Evolutionary conservation across 805 yeast species (phyloP).

Genomic region (Cyberlindnera petersonii): DNA sequence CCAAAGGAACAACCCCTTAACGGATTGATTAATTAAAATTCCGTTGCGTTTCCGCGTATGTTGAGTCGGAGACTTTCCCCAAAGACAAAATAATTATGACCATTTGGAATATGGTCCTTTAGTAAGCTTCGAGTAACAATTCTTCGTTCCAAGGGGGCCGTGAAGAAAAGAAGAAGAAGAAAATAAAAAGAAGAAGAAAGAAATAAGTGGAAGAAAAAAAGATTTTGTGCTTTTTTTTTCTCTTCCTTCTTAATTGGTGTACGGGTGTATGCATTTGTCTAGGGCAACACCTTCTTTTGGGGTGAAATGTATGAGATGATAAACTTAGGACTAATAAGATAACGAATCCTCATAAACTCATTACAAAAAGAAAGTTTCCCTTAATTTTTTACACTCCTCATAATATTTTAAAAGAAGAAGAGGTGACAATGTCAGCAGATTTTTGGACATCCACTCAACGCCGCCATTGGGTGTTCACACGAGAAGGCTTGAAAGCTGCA

Average conservation of each 20-base stretch:
- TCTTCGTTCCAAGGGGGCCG: constrained; percentile 64
- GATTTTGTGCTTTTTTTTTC: too few species aligned
- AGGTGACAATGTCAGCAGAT: constrained; percentile 60
- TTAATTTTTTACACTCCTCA: neutral
- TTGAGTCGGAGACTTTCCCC: constrained; percentile 89
- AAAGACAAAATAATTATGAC: constrained; percentile 45
- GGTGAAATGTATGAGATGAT: too few species aligned
- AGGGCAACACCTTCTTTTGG: neutral
- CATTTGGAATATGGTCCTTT: constrained; percentile 37
- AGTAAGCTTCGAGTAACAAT: constrained; percentile 74
- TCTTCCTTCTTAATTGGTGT: constrained; percentile 1
- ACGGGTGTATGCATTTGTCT: constrained; percentile 1
- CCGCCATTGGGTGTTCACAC: constrained; percentile 72
- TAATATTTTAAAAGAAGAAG: too few species aligned
- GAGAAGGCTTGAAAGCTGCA: constrained; percentile 48
- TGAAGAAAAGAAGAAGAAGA: constrained; percentile 8
- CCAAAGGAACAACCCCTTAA: constrained; percentile 10
- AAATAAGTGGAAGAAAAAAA: neutral
- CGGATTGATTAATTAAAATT: constrained; percentile 21
- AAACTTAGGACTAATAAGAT: too few species aligned
- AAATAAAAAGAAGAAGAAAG: neutral
- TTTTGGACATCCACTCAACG: constrained; percentile 87
- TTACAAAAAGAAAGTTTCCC: too few species aligned
- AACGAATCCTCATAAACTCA: too few species aligned
- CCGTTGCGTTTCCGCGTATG: constrained; percentile 60